Conservation (phyloP, 345 rosid species). For the Sisymbrium altissimum region DNA sequence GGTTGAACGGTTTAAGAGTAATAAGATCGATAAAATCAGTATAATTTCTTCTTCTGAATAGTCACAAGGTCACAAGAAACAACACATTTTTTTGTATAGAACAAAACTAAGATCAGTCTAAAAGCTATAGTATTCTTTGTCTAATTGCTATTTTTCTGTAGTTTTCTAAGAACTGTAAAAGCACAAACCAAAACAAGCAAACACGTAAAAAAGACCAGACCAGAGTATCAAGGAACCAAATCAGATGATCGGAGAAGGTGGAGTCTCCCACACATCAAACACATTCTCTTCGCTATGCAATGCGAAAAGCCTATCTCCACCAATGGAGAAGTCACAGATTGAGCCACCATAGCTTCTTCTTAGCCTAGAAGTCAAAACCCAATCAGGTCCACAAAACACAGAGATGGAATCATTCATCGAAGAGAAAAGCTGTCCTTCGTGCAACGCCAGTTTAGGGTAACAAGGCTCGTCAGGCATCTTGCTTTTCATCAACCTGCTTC, state of each 20-base stretch:
- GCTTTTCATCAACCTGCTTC: conserved; percentile 84
- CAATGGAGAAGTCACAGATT: conserved; percentile 85
- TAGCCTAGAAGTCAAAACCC: conserved; percentile 82
- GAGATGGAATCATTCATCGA: conserved; percentile 92
- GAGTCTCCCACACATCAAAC: conserved; percentile 91
- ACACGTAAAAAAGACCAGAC: conserved; percentile 9
- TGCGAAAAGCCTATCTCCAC: conserved; percentile 87
- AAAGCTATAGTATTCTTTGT: conserved; percentile 12
- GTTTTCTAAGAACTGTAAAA: conserved; percentile 19
- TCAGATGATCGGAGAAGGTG: conserved; percentile 67
- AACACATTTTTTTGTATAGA: conserved; percentile 7
- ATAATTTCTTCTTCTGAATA: background rate
- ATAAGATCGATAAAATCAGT: conserved; percentile 2
- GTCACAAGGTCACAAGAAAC: conserved; percentile 8
- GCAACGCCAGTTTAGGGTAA: conserved; percentile 81
- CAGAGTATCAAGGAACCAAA: conserved; percentile 8
- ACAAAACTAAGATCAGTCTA: conserved; percentile 15
- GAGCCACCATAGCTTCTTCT: conserved; percentile 74
- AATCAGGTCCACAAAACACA: conserved; percentile 84
- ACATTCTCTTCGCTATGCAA: conserved; percentile 93
- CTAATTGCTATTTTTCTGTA: conserved; percentile 10
- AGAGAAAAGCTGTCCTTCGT: conserved; percentile 82
- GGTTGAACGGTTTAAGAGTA: background rate
- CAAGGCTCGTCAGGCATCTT: conserved; percentile 89
- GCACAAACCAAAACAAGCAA: conserved; percentile 24